These are phyloP conservation scores for Rhodosorus marinus DNA, from an alignment of 23 red algal species.

Conservation along the genomic window DNA sequence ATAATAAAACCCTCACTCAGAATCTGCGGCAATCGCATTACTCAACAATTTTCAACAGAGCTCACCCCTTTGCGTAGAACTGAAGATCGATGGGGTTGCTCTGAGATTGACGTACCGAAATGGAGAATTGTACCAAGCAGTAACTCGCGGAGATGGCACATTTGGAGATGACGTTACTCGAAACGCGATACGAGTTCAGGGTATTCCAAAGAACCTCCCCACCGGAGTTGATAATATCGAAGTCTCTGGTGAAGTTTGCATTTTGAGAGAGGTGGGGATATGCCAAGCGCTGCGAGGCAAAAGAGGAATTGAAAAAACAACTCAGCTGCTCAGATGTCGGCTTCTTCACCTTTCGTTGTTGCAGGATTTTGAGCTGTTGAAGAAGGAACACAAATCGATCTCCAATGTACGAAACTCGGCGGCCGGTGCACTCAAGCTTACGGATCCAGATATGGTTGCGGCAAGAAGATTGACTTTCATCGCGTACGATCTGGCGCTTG, in stretches of 20 bases:
- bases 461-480: constrained; percentile 34
- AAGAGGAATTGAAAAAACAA: constrained; percentile 23
- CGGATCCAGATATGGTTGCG: constrained; percentile 13
- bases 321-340: too few relatives aligned
- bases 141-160: constrained; percentile 31
- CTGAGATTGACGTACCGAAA: constrained; percentile 22
- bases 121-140: constrained; percentile 13
- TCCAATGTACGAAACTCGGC: constrained; percentile 54
- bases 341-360: too few relatives aligned
- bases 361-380: constrained; percentile 30
- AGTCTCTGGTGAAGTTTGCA: too few relatives aligned
- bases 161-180: constrained; percentile 39
- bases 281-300: too few relatives aligned
- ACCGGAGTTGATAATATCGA: too few relatives aligned
- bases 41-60: not conserved
- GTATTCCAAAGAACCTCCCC: not conserved
- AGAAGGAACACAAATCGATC: constrained; percentile 12
- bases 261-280: too few relatives aligned
- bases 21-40: constrained; percentile 6
- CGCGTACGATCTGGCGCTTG: constrained; percentile 17
- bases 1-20: not conserved
- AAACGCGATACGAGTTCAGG: constrained; percentile 9
- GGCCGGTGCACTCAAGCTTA: constrained; percentile 50
- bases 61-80: not conserved
- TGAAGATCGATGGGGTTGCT: constrained; percentile 60